A percentile compares a stretch with the other conserved stretches of the same genome.
phyloP scores from a whole-genome alignment of 192 early-diverging fungal species.

The Backusella circina region DNA sequence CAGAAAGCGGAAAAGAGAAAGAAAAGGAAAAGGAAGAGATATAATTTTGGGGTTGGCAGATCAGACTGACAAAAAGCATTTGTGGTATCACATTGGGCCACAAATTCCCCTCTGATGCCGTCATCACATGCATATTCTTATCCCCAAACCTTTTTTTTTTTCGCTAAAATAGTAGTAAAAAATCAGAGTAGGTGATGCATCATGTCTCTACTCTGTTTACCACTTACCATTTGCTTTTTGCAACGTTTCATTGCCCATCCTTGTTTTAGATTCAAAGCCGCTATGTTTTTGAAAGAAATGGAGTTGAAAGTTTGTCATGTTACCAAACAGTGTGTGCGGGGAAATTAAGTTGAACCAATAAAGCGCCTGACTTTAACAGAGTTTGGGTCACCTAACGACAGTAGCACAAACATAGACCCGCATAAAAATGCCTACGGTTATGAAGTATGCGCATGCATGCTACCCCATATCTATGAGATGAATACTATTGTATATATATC shows the following conservation, averaged over 20 bases:
- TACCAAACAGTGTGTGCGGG: background rate
- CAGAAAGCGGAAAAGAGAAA: background rate
- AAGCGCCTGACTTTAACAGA: background rate
- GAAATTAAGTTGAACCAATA: conserved; percentile 2
- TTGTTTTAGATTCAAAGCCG: background rate
- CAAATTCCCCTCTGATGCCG: background rate
- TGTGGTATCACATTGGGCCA: background rate
- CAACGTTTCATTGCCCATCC: background rate
- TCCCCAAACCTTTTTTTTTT: conserved; percentile 1
- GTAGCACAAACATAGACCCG: background rate
- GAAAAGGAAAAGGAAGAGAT: conserved; percentile 1
- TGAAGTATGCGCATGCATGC: background rate
- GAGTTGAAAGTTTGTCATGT: background rate
- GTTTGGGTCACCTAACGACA: background rate
- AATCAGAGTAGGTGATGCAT: background rate
- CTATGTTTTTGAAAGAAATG: background rate
- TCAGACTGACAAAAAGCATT: conserved; percentile 1
- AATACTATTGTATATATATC: background rate
- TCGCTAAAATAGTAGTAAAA: background rate
- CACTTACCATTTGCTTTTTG: background rate
- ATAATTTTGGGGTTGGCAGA: background rate
- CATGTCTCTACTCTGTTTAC: background rate
- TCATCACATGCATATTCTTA: background rate
- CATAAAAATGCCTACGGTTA: background rate
- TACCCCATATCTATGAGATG: background rate